These are phyloP conservation scores for Hebeloma cylindrosporum DNA, from an alignment of 768 basidiomycete species.

Conservation along the genomic window DNA sequence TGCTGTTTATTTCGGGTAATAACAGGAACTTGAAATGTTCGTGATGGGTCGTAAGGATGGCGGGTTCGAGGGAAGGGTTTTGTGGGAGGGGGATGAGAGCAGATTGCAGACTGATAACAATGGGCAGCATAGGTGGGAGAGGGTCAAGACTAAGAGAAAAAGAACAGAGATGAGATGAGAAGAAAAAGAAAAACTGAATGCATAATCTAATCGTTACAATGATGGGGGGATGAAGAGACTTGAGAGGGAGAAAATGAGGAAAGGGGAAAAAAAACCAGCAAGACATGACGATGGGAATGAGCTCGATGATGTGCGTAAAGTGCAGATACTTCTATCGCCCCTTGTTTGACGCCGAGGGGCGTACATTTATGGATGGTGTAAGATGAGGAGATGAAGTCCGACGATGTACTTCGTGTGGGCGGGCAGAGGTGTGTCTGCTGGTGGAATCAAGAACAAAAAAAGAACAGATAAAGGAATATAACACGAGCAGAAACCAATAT, in stretches of 20 bases:
- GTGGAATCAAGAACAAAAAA: constrained; percentile 18
- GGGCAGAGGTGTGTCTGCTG: constrained; percentile 2
- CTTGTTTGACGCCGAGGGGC: no score
- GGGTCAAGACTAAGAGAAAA: constrained; percentile 40
- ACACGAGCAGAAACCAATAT: constrained; percentile 11
- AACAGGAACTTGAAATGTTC: constrained; percentile 8
- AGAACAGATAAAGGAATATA: constrained; percentile 7
- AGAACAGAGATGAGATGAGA: constrained; percentile 20
- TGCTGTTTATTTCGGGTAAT: constrained; percentile 7
- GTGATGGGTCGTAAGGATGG: constrained; percentile 22
- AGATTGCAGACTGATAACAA: constrained; percentile 30
- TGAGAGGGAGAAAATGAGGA: constrained; percentile 10
- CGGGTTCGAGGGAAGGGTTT: no score
- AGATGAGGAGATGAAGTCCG: no score
- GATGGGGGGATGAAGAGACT: constrained; percentile 15
- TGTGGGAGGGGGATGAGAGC: constrained; percentile 27
- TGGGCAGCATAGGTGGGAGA: constrained; percentile 30
- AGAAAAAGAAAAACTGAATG: constrained; percentile 2
- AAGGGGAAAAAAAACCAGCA: constrained; percentile 5
- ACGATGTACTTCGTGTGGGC: constrained; percentile 1
- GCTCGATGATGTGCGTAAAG: constrained; percentile 1
- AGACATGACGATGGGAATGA: constrained; percentile 2
- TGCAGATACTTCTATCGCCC: no score
- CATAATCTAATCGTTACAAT: no score
- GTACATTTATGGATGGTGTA: no score